Evolutionary conservation across 164 flowering plant species (phyloP), one percentile per base, ranked within the genome.

Genomic region (Vitis riparia): DNA sequence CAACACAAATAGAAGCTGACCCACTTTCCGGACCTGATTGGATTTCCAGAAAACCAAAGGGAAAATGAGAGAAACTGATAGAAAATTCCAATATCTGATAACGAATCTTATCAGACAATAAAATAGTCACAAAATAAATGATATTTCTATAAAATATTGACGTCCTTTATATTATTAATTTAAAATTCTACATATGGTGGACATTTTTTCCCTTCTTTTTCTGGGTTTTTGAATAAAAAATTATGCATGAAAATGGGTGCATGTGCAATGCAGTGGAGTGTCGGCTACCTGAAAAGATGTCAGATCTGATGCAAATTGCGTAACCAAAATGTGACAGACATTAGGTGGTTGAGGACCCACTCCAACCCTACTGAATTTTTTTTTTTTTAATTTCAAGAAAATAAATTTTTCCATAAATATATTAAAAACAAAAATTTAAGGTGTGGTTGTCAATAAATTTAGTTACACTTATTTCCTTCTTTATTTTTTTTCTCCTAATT

Each of bases 241-340:
- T 32, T 32, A 0, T 6, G 30, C 2, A 64, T 1, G 59, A 59
- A 69, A 61, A 62, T 55, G 68, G 68, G 51, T 55, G 76, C 76
- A 72, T 68, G 74, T 77, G 76, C 59, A 9, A 65, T 23, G 70
- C 4, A 66, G 50, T 65, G 73, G 63, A 5, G 58, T 72, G 79
- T 76, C 73, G 76, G 79, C 68, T 68, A 65, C 64, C 55, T 65
- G n/a, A 8, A 50, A 64, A 27, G 11, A 27, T 56, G 59, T 56
- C 59, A 56, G 59, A 56, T 17, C 19, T 32, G 44, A 32, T 32
- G 7, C 6, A 32, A 32, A 32, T 32, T 32, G 6, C 5, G 44
- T 32, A 32, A 32, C 44, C 5, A 32, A 32, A 32, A 32, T 32
- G 8, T 32, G 44, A 4, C 44, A 32, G 44, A 2, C 1, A 32